Percentiles rank a stretch among this genome's conserved stretches.
These are phyloP conservation scores for Goniomonas avonlea DNA, from an alignment of 78 protist genomes.

Conservation along the genomic window DNA sequence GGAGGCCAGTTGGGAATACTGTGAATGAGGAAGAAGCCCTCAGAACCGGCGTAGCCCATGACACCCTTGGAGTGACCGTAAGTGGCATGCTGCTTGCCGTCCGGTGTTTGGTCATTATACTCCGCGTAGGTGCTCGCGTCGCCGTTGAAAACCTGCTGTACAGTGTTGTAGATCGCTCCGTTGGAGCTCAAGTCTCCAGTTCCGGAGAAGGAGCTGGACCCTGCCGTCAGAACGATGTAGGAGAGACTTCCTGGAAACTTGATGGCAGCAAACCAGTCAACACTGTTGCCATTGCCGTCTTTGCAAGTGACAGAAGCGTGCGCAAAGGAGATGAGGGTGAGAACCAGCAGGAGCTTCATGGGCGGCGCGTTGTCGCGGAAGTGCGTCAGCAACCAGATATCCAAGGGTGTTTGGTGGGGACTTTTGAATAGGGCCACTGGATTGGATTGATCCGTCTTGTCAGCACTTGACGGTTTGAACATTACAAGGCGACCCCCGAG, in stretches of 20 bases:
- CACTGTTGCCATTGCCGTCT: not conserved
- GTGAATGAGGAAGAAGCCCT: not conserved
- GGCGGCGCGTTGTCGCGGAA: too few relatives aligned
- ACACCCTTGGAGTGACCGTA: slow-evolving; percentile 26
- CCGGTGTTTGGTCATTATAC: slow-evolving; percentile 12
- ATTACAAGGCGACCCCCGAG: too few relatives aligned
- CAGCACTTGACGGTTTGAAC: too few relatives aligned
- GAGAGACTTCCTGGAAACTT: slow-evolving; percentile 6
- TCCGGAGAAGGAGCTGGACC: not conserved
- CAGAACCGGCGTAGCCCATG: not conserved
- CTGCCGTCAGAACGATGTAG: not conserved
- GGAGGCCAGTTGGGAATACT: slow-evolving; percentile 9
- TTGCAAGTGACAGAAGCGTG: not conserved
- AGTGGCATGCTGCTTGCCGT: not conserved
- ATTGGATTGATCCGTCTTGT: too few relatives aligned
- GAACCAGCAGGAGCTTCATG: too few relatives aligned
- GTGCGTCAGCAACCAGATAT: too few relatives aligned
- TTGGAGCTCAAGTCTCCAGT: not conserved
- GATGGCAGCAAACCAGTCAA: not conserved
- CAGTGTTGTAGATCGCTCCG: not conserved
- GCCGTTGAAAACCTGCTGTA: not conserved
- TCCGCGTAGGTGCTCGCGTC: not conserved
- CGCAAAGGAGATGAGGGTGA: not conserved
- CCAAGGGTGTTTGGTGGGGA: too few relatives aligned
- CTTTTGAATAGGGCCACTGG: too few relatives aligned